Evolutionary conservation across 2,329 filamentous ascomycete genomes (phyloP), one percentile per base, ranked within the genome.

Genomic region (Xylaria arbuscula): DNA sequence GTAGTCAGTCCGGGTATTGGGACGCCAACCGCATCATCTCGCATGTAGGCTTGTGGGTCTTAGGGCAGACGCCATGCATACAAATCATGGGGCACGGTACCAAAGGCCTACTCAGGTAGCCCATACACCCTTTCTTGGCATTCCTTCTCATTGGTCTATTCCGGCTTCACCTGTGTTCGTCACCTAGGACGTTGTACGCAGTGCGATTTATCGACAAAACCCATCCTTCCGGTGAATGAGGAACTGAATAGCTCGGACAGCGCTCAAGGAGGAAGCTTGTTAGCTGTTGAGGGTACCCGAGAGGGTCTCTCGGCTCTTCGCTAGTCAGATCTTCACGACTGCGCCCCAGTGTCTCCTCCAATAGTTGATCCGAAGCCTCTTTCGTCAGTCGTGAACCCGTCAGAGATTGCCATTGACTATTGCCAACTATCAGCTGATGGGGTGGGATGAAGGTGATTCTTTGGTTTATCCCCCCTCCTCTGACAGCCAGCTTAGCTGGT

Each of bases 61-160:
- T 36, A 45, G 42, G 55, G 61, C 61, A 62, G 57, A 67, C 67
- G 67, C 64, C 67, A 70, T 67, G 67, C 67, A 70, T 69, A 63
- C 66, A 28, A 28, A 28, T 28, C 19, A 47, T 55, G 42, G 22
- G 45, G 42, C 50, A 32, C 47, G 45, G 62, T 63, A 59, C 10
- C 8, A 34, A 34, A n/a, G 32, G n/a, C 32, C 50, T 53, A 53
- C 50, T 13, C 28, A 17, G 48, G 48, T 51, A 32, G 17, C 17
- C 13, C 38, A 17, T 42, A 17, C 38, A 13, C 11, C 10, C 45
- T 50, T 38, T 36, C 58, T 61, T 64, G 48, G 67, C 54, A 22
- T 50, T 53, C 36, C 17, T 55, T n/a, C 34, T 2, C 50, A 28
- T 24, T 34, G 50, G 15, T 22, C n/a, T 56, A 51, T 36, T 34